Evolutionary conservation across 768 basidiomycete genomes (phyloP).

Genomic region (Boletus subcaerulescens): DNA sequence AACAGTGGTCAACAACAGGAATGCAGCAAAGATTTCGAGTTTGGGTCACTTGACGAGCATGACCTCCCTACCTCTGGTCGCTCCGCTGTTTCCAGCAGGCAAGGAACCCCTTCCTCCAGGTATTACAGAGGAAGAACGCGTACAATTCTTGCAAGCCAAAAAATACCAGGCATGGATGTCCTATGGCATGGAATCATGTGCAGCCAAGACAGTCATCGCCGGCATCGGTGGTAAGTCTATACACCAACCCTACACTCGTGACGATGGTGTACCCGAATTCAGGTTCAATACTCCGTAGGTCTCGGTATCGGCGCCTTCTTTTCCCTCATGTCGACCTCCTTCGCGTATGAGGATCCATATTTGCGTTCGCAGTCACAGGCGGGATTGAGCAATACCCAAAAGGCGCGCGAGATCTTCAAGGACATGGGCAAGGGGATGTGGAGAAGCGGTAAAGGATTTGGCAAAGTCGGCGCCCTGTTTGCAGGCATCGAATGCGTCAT

Average conservation of each 20-base stretch:
- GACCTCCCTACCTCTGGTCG: slow-evolving; percentile 39
- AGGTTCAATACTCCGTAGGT: slow-evolving; percentile 44
- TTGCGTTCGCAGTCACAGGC: slow-evolving; percentile 60
- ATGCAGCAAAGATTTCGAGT: slow-evolving; percentile 4
- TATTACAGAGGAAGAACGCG: slow-evolving; percentile 74
- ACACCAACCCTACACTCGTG: not conserved
- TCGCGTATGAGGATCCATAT: slow-evolving; percentile 92
- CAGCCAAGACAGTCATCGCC: slow-evolving; percentile 75
- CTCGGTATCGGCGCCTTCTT: slow-evolving; percentile 93
- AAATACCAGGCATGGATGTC: slow-evolving; percentile 73
- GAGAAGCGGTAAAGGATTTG: slow-evolving; percentile 87
- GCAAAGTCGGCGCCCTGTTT: slow-evolving; percentile 90
- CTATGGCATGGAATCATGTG: slow-evolving; percentile 82
- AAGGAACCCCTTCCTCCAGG: slow-evolving; percentile 88
- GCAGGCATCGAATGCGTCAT: slow-evolving; percentile 96
- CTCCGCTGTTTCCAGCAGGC: slow-evolving; percentile 80
- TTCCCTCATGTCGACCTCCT: slow-evolving; percentile 92
- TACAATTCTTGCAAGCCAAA: slow-evolving; percentile 60
- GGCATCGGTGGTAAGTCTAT: slow-evolving; percentile 74
- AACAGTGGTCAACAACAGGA: slow-evolving; percentile 19
- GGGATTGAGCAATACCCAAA: slow-evolving; percentile 63
- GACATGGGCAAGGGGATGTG: slow-evolving; percentile 96
- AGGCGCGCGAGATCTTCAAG: slow-evolving; percentile 80
- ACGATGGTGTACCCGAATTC: slow-evolving; percentile 1
- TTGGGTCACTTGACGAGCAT: slow-evolving; percentile 8